phyloP scores from a whole-genome alignment of 1,284 basidiomycete species.

The Ceratobasidium sp. region DNA sequence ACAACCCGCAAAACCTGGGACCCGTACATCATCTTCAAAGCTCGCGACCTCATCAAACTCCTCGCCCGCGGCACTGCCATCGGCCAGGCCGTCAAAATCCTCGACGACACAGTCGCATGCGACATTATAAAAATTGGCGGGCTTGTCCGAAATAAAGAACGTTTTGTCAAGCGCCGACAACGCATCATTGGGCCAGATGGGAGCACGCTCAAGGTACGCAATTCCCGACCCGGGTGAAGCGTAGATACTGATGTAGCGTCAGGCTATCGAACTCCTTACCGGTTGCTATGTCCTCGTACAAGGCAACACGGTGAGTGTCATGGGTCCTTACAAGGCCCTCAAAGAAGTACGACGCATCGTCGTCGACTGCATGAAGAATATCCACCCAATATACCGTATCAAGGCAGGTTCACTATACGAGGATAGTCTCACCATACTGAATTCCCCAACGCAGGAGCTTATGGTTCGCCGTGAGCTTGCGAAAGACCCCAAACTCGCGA shows the following conservation, averaged over 20 bases:
- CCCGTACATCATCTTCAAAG: conserved; percentile 96
- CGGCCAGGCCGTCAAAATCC: conserved; percentile 86
- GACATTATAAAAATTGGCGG: conserved; percentile 99
- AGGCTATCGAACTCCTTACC: conserved; percentile 98
- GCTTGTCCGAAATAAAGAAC: conserved; percentile 93
- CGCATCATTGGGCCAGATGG: conserved; percentile 97
- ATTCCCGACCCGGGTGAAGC: conserved; percentile 1
- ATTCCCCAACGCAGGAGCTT: conserved; percentile 72
- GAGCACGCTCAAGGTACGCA: conserved; percentile 88
- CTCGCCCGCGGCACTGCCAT: conserved; percentile 90
- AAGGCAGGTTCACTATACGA: conserved; percentile 67
- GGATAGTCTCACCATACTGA: conserved; percentile 5
- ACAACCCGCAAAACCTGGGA: conserved; percentile 98
- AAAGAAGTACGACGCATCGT: conserved; percentile 97
- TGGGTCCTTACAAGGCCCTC: conserved; percentile 94
- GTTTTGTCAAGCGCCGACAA: conserved; percentile 96
- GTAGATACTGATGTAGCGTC: conserved; percentile 36
- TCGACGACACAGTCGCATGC: conserved; percentile 91
- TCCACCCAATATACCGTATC: conserved; percentile 99
- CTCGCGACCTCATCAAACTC: conserved; percentile 94
- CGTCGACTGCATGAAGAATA: conserved; percentile 99
- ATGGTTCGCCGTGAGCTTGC: conserved; percentile 99
- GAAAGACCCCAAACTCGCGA: conserved; percentile 96
- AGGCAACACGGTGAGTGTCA: conserved; percentile 97
- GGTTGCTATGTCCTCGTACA: conserved; percentile 98